Evolutionary conservation across 1,284 basidiomycete species (phyloP), one percentile per base, ranked within the genome.

Genomic region (Apiotrichum brassicae): DNA sequence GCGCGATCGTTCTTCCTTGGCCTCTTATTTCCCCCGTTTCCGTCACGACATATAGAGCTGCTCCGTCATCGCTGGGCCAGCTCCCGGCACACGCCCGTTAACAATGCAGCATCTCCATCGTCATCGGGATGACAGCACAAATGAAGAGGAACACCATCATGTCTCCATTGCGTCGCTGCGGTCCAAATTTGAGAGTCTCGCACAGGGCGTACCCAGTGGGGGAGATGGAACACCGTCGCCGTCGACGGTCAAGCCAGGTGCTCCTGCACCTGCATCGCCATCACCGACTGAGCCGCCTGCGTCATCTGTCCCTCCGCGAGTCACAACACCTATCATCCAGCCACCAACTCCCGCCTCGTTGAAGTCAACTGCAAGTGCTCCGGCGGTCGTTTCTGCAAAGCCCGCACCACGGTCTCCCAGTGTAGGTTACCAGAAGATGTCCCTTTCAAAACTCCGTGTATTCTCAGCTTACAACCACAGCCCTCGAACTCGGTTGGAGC

Each of bases 161-260:
- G 44, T 56, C 24, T 64, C 63, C n/a, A 68, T 70, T 38, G 57
- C 65, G 4, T 60, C 62, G 9, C 48, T 70, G 4, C 51, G 67
- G 12, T 63, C 58, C 11, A 64, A 57, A 40, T 70, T 70, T 41
- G 67, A 70, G 56, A 63, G 44, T 30, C 55, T 70, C 13, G 53
- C 63, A 1, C 51, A 57, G n/a, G 49, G 40, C 25, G n/a, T 6
- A 2, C 26, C 28, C 28, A 30, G 28, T 30, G 8, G 9, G 11
- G 18, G 8, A 19, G 36, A 19, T 37, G 19, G 18, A n/a, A 22
- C 8, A 19, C 22, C 36, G 36, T 6, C 36, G 16, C 33, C 33
- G 25, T 11, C 37, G 20, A 6, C 38, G 24, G 24, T 14, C 23
- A 40, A 40, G 18, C 24, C 24, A 2, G 5, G n/a, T n/a, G n/a